Conservation (phyloP, 306 rosid genomes). For the Potentilla sterilis region DNA sequence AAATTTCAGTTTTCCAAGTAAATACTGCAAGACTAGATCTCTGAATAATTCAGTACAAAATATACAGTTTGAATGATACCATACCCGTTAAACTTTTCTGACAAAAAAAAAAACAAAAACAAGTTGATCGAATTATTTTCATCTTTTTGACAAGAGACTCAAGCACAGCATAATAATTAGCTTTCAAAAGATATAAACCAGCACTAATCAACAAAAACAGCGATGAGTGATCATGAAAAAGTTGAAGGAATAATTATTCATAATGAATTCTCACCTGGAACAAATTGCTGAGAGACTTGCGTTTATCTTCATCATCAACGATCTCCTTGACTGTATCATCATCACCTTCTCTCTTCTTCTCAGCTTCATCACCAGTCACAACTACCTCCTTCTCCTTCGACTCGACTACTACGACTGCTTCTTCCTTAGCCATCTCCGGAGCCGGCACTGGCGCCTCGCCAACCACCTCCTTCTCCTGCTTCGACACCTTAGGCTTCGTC, state of each 20-base stretch:
- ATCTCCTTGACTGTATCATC: constrained; percentile 25
- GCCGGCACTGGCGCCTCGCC: constrained; percentile 7
- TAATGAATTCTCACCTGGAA: constrained; percentile 40
- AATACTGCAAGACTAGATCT: not conserved
- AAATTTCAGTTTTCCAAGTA: not conserved
- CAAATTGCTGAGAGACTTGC: constrained; percentile 54
- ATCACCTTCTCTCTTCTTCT: constrained; percentile 10
- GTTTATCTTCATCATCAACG: constrained; percentile 39
- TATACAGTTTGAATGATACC: no score
- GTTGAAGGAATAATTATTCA: not conserved
- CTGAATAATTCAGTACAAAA: not conserved
- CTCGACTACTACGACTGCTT: not conserved
- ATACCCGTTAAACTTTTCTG: not conserved
- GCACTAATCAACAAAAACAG: not conserved
- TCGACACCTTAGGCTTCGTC: constrained; percentile 50
- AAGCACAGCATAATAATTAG: not conserved
- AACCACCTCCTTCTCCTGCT: constrained; percentile 14
- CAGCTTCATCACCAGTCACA: not conserved
- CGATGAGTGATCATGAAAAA: not conserved
- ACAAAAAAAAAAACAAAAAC: not conserved
- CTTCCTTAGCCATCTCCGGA: constrained; percentile 34
- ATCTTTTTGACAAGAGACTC: not conserved
- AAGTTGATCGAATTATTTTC: not conserved
- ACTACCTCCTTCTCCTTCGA: constrained; percentile 9
- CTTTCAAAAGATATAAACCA: not conserved